Evolutionary conservation across 2,329 filamentous ascomycete genomes (phyloP).

Genomic region (Hypomyces rosellus): DNA sequence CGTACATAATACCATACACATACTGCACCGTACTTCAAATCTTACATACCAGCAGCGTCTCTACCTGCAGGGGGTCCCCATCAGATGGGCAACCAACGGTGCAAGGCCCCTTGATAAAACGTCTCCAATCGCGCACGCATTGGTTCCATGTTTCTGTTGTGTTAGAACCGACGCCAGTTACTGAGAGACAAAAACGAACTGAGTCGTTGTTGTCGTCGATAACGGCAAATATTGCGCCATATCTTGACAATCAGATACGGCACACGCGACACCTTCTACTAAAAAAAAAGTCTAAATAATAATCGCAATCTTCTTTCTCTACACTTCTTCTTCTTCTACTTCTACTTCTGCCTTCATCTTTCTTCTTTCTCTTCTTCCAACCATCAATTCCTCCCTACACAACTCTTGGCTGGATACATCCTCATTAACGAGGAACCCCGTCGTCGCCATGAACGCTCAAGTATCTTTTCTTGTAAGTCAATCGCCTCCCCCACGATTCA

Average conservation of each 20-base stretch:
- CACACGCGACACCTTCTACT: neutral
- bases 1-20: no score
- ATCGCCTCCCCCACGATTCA: neutral
- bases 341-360: neutral
- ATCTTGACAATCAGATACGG: constrained; percentile 3
- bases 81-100: no score
- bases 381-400: neutral
- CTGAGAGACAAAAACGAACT: no score
- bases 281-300: neutral
- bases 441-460: constrained; percentile 47
- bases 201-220: constrained; percentile 1
- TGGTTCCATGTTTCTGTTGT: no score
- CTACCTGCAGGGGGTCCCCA: no score
- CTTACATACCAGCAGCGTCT: no score
- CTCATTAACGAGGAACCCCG: neutral
- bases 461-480: constrained; percentile 52
- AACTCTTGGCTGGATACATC: neutral
- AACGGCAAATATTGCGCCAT: constrained; percentile 11
- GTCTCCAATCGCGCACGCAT: no score
- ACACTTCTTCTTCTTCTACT: neutral
- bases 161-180: no score
- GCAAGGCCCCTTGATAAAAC: no score
- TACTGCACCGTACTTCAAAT: no score
- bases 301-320: neutral
- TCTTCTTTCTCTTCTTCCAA: neutral